phyloP scores from a whole-genome alignment of 2,329 filamentous ascomycete species.

The Hypoxylon sp. region DNA sequence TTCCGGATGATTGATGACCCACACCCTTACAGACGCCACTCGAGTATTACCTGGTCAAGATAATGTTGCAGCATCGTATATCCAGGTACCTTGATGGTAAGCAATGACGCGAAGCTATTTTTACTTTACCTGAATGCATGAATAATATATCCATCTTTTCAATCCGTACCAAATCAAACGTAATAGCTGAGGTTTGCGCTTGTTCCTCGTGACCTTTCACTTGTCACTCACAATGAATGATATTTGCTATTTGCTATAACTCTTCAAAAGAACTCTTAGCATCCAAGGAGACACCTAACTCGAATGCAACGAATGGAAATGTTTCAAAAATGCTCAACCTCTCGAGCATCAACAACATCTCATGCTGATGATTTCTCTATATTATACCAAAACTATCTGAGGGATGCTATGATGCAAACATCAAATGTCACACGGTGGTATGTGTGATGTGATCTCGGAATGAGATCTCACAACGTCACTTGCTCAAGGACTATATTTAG shows the following conservation, averaged over 20 bases:
- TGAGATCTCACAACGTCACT: background rate
- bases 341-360: background rate
- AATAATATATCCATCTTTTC: background rate
- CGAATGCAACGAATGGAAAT: too few species aligned
- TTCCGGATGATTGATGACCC: background rate
- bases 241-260: too few species aligned
- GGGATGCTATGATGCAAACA: background rate
- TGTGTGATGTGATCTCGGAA: background rate
- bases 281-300: background rate
- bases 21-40: background rate
- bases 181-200: background rate
- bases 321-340: too few species aligned
- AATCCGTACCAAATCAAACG: background rate
- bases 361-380: background rate
- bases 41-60: background rate
- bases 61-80: background rate
- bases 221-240: too few species aligned
- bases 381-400: too few species aligned
- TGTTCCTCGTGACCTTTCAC: background rate
- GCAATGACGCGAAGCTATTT: background rate
- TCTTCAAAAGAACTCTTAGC: too few species aligned
- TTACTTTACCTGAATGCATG: too few species aligned
- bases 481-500: background rate
- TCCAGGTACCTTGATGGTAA: background rate
- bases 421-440: background rate